Evolutionary conservation across 306 rosid genomes (phyloP).

Genomic region (Pueraria montana): DNA sequence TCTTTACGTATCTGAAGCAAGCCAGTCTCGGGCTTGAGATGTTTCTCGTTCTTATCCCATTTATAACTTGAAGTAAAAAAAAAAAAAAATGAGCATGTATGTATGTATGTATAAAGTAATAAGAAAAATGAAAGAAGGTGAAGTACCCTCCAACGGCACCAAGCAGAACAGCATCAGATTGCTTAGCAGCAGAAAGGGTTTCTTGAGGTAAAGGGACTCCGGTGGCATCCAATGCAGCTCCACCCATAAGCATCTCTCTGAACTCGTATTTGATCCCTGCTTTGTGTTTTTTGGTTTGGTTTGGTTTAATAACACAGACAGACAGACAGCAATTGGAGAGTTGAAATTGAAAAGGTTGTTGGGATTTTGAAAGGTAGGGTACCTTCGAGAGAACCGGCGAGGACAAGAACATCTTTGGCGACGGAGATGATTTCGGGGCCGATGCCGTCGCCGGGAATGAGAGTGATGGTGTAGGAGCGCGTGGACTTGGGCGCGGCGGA

Average conservation of each 20-base stretch:
- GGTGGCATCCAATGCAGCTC: slow-evolving; percentile 87
- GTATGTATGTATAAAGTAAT: neutral
- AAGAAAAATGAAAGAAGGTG: neutral
- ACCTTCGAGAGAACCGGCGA: slow-evolving; percentile 78
- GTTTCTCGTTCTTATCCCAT: slow-evolving; percentile 85
- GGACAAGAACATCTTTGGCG: slow-evolving; percentile 81
- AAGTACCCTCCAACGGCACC: slow-evolving; percentile 94
- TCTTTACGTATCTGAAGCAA: slow-evolving; percentile 77
- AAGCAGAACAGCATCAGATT: slow-evolving; percentile 86
- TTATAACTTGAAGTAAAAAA: slow-evolving; percentile 63
- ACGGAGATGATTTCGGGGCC: slow-evolving; percentile 91
- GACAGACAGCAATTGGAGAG: neutral
- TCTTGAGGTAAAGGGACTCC: slow-evolving; percentile 91
- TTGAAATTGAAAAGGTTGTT: neutral
- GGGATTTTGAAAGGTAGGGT: neutral
- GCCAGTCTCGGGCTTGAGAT: slow-evolving; percentile 93
- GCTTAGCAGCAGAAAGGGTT: slow-evolving; percentile 72
- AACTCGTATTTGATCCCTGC: slow-evolving; percentile 77
- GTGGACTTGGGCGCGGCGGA: slow-evolving; percentile 62
- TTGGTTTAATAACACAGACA: neutral
- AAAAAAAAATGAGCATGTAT: too few species aligned
- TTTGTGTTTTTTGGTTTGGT: too few species aligned
- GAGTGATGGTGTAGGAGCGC: slow-evolving; percentile 73
- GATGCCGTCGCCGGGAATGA: slow-evolving; percentile 94
- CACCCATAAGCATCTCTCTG: slow-evolving; percentile 83